Base-by-base conservation (phyloP, 2,329 filamentous ascomycete genomes). In the Cyclaneusma minus region DNA sequence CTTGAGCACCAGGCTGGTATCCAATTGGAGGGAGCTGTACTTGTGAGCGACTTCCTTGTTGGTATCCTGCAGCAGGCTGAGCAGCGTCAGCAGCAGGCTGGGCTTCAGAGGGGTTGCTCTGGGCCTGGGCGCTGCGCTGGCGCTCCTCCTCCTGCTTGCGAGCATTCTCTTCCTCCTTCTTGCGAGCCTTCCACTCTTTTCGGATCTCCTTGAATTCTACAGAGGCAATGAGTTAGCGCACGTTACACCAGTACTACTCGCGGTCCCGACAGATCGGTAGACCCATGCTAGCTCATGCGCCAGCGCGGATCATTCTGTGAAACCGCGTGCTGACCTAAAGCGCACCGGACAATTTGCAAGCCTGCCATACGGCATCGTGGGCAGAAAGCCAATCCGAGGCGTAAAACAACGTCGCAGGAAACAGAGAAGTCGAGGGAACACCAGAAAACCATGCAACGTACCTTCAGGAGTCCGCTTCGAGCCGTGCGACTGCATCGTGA, bases 181-280 rank as follows among this genome's bases (percentile, higher is more conserved):
- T 95, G 46, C 89, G 83, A 20, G 82, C 81, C 60, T 95, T 98
- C 89, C 89, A 98, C 48, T 95, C 87, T 50, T 95, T 95, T 36
- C 89, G 80, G 33, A 95, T 94, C 48, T 98, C 89, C 51, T 98
- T 98, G 60, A 98, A 95, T 54, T 95, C 89, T 95, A 47, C 38
- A 44, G 33, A 31, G 29, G 30, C 33, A 36, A 41, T 35, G 33
- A 29, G 33, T 42, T 40, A 38, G 37, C 28, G 33, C 31, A 34
- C 24, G 39, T 42, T 40, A 40, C 38, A 44, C 42, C 34, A 32
- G 20, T 14, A 17, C 13, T 18, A 6, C 13, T 14, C 7, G 3
- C 28, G 25, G 28, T 41, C 44, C 44, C 49, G 36, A 35, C 26
- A 32, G 24, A 33, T 34, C 41, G 48, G 47, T 44, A 36, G 29